Conservation (phyloP, 2,329 filamentous ascomycete genomes). For the Penicillium sp. region DNA sequence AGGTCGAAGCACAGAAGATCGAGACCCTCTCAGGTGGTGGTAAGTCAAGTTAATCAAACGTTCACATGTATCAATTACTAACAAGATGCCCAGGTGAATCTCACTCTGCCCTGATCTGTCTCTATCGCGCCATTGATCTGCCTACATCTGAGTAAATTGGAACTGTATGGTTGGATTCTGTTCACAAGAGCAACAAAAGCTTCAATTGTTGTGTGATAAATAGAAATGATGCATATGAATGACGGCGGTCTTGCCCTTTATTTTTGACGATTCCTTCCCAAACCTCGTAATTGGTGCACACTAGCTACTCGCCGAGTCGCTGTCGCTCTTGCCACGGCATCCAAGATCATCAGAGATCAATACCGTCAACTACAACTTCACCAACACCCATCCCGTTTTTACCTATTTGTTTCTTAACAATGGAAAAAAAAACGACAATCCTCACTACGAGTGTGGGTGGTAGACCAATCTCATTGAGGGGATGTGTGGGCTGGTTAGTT, state of each 20-base stretch:
- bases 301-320: no score
- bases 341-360: no score
- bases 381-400: no score
- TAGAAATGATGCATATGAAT: conserved; percentile 28
- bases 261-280: not conserved
- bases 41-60: conserved; percentile 38
- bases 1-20: conserved; percentile 90
- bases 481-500: no score
- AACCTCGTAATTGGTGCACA: not conserved
- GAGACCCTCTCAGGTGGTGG: conserved; percentile 86
- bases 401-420: no score
- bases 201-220: conserved; percentile 23
- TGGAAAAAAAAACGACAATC: no score
- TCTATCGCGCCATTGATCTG: conserved; percentile 53
- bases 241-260: conserved; percentile 8
- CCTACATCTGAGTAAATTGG: conserved; percentile 42
- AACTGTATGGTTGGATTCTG: not conserved
- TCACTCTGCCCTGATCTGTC: conserved; percentile 53
- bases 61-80: conserved; percentile 18
- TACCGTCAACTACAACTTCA: no score
- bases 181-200: conserved; percentile 6
- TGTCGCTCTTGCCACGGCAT: no score
- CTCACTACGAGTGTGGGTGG: no score
- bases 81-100: conserved; percentile 45
- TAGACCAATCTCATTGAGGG: no score